Evolutionary conservation across 352 stramenopile genomes (phyloP), one percentile per base, ranked within the genome.

Genomic region (Peronospora belbahrii): DNA sequence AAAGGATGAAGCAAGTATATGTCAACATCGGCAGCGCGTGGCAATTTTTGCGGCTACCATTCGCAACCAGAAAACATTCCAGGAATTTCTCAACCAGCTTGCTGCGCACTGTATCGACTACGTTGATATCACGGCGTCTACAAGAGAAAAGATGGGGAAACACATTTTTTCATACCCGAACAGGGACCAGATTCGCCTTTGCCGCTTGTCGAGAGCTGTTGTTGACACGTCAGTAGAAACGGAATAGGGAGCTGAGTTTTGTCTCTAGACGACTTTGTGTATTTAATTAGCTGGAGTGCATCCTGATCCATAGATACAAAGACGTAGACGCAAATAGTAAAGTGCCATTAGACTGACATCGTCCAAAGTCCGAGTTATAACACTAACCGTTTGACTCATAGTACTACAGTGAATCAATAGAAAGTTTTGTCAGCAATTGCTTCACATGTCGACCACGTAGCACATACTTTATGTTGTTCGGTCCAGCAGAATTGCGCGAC

Each of bases 1-100:
- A 10, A 32, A 48, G 1, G 30, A 52, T 4, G 19, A 48, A 46
- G 42, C 28, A 25, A 30, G 17, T 7, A 43, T 19, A 7, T 38
- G 3, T 3, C 34, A 54, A 6, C 19, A 39, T 24, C 34, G 19
- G 0, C 13, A 59, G 20, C 72, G 72, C 3, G 47, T 69, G n/a
- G 80, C 76, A 6, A 80, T 88, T 40, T 88, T 91, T 28, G 76
- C 80, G 2, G 63, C 74, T 2, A 91, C 80, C 11, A 77, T 91
- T 40, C 80, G 80, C 25, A 91, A 84, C 40, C 70, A 80, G 23
- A 55, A 62, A 22, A 91, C 80, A 3, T 91, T 91, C 41, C 64
- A 86, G 40, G 56, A 51, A n/a, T 88, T 91, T 48, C 49, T 91
- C 2, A 61, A 83, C 14, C 73, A 77, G 20, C 65, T 91, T 2